These are phyloP conservation scores for Botrytis deweyae DNA, from an alignment of 2,329 filamentous ascomycete genomes.

Conservation along the genomic window DNA sequence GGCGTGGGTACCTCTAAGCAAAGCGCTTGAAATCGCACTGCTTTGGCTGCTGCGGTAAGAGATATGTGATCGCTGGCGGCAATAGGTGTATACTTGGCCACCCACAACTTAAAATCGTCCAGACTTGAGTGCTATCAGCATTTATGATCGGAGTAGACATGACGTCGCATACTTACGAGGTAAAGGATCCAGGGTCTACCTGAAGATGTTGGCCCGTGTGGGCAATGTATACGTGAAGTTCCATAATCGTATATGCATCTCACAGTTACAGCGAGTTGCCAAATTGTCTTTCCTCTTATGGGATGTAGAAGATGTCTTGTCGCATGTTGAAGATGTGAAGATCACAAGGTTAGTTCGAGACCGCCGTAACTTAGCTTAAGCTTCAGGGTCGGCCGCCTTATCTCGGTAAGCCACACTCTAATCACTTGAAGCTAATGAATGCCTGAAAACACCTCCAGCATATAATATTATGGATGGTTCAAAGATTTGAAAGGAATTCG, in stretches of 20 bases:
- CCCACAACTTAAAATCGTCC: constrained; percentile 82
- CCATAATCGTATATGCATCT: constrained; percentile 59
- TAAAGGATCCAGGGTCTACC: constrained; percentile 73
- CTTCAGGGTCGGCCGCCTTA: constrained; percentile 8
- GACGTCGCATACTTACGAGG: constrained; percentile 58
- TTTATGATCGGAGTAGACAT: not conserved
- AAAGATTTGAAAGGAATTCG: not conserved
- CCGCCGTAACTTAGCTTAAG: not conserved
- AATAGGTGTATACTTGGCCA: constrained; percentile 72
- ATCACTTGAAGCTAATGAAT: not conserved
- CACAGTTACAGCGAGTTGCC: constrained; percentile 34
- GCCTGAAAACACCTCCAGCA: not conserved
- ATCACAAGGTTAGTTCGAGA: constrained; percentile 28
- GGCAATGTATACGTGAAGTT: constrained; percentile 86
- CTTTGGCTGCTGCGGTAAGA: constrained; percentile 71
- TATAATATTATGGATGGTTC: not conserved
- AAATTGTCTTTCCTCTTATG: constrained; percentile 25
- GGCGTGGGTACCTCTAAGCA: constrained; percentile 66
- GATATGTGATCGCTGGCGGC: constrained; percentile 78
- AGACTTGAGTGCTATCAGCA: constrained; percentile 51
- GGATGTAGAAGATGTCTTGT: constrained; percentile 23
- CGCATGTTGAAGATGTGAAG: constrained; percentile 24
- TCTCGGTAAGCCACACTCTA: constrained; percentile 17
- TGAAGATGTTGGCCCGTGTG: constrained; percentile 86
- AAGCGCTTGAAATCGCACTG: constrained; percentile 60